Base-by-base conservation (phyloP, 2,329 filamentous ascomycete genomes). In the Paecilomyces variotii region DNA sequence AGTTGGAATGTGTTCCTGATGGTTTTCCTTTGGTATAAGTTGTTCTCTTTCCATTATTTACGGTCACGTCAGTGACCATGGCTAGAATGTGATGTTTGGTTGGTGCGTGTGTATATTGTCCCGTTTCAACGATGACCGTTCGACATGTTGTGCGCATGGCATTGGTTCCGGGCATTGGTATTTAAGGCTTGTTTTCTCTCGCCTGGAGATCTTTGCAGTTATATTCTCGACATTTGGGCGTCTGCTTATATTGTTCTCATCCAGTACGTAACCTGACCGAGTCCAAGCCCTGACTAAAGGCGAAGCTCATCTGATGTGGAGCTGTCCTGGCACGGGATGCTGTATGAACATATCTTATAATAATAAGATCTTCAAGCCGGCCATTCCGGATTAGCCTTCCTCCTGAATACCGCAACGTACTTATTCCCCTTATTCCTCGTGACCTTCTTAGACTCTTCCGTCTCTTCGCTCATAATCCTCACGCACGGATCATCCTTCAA, bases 361-460 rank as follows among this genome's bases (percentile, higher is more conserved):
- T 19, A 19, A 19, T 19, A 19, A 19, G 19, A 19, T 19, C 19
- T 5, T 64, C 57, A 69, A 53, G 61, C 61, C 62, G 70, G 65
- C 91, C 91, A 96, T 19, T 84, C 81, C 6, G 91, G 91, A 77
- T 96, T 88, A 69, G 89, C 86, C 62, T 87, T 76, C 62, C 94
- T 85, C 69, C 88, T 83, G 73, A 94, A 99, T 55, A 96, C 84
- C 49, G 91, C 93, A 54, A 97, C 88, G 76, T 89, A 96, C 76
- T 97, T 99, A 70, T 86, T 84, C 0, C 94, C 94, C 50, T 89
- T 85, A 76, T 97, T 96, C 70, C 94, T 84, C 66, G 87, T 85
- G 12, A 99, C 94, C 78, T 99, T 99, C 80, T 96, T 97, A 34
- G 92, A 91, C 78, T 99, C 95, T 74, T 99, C 94, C 2, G 95